A percentile compares a stretch with the other conserved stretches of the same genome.
Evolutionary conservation across 1,284 basidiomycete species (phyloP).

Genomic region (Uromyces viciae-fabae): DNA sequence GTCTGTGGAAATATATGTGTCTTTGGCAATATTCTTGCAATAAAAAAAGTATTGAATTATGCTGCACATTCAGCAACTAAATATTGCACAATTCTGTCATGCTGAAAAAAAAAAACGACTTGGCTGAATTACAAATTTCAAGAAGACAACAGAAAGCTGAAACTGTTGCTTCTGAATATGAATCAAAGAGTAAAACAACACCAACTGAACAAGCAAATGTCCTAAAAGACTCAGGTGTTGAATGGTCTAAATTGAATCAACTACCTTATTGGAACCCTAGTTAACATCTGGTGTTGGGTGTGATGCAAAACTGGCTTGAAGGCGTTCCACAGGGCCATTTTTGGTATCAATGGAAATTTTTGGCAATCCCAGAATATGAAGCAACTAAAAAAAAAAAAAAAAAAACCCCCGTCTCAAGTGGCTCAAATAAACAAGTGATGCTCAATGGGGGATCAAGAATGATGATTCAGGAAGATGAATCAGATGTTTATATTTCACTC

Average conservation of each 20-base stretch:
- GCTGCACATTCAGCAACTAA: neutral
- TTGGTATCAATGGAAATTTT: conserved; percentile 6
- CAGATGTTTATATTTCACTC: neutral
- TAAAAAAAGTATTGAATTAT: neutral
- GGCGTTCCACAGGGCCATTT: conserved; percentile 11
- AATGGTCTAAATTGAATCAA: conserved; percentile 18
- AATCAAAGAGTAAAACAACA: neutral
- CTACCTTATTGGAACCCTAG: conserved; percentile 25
- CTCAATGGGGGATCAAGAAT: neutral
- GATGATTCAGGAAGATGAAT: neutral
- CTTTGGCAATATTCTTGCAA: too few species aligned
- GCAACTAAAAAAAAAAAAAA: neutral
- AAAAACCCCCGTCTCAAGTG: neutral
- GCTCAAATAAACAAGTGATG: neutral
- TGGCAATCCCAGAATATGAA: neutral
- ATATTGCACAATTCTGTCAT: conserved; percentile 1
- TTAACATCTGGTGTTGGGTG: conserved; percentile 1
- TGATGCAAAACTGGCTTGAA: conserved; percentile 26
- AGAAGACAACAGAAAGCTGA: neutral
- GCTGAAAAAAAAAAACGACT: neutral
- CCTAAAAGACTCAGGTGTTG: conserved; percentile 17
- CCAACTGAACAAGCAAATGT: neutral
- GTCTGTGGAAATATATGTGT: too few species aligned
- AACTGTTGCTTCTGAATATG: neutral
- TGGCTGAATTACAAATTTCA: neutral